phyloP scores from a whole-genome alignment of 1,139 yeast genomes.

The Candida pseudoviswanathii region DNA sequence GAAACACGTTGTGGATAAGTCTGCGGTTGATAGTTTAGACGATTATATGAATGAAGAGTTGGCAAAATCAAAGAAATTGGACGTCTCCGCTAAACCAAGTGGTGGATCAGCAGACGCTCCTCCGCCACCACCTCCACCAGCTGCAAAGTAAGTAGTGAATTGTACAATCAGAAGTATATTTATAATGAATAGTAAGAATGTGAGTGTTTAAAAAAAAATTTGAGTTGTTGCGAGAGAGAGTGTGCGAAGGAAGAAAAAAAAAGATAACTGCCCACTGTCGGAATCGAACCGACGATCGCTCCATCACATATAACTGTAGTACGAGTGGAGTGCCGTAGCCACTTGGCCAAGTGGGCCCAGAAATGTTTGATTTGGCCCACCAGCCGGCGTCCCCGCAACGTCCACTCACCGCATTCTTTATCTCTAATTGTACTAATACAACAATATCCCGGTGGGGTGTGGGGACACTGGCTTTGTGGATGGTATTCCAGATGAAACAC shows the following conservation, averaged over 20 bases:
- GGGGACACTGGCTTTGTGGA: too few relatives aligned
- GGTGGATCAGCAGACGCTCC: slow-evolving; percentile 11
- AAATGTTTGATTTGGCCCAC: too few relatives aligned
- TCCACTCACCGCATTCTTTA: background rate
- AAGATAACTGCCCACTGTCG: slow-evolving; percentile 46
- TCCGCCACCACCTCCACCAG: slow-evolving; percentile 33
- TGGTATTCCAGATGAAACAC: too few relatives aligned
- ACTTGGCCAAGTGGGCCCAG: slow-evolving; percentile 53
- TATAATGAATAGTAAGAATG: slow-evolving; percentile 14
- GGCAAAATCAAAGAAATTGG: slow-evolving; percentile 43
- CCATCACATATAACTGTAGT: slow-evolving; percentile 28
- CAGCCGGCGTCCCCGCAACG: too few relatives aligned
- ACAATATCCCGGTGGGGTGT: too few relatives aligned
- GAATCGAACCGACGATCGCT: slow-evolving; percentile 35
- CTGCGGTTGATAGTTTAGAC: slow-evolving; percentile 31
- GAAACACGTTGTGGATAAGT: slow-evolving; percentile 30
- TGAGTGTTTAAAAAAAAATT: slow-evolving; percentile 36
- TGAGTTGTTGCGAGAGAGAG: background rate
- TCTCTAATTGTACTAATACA: background rate
- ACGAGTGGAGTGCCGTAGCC: slow-evolving; percentile 53
- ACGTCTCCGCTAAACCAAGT: slow-evolving; percentile 17
- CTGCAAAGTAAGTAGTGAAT: background rate
- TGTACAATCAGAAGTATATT: slow-evolving; percentile 3
- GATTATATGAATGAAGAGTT: slow-evolving; percentile 51
- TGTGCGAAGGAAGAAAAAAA: slow-evolving; percentile 12